These are phyloP conservation scores for Coemansia sp. DNA, from an alignment of 192 early-diverging fungal species.

Conservation along the genomic window DNA sequence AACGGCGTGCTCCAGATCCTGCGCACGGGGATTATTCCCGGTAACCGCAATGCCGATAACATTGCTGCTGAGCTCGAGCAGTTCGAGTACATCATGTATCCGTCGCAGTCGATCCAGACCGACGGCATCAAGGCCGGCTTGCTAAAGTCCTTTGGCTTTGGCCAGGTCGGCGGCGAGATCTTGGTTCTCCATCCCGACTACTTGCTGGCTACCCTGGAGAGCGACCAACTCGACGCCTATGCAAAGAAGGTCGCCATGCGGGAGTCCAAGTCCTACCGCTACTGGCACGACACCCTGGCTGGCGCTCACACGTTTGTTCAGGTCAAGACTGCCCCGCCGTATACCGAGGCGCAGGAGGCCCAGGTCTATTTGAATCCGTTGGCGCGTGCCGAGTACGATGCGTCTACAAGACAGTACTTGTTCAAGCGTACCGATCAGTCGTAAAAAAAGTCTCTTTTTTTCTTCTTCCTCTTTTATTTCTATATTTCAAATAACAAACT, in stretches of 20 bases:
- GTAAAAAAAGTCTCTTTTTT: constrained; percentile 1
- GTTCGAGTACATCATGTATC: constrained; percentile 83
- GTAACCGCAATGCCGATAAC: constrained; percentile 81
- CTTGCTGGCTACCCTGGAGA: constrained; percentile 51
- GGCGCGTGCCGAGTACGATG: constrained; percentile 53
- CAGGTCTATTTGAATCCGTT: constrained; percentile 25
- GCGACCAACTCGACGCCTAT: constrained; percentile 20
- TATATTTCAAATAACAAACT: background rate
- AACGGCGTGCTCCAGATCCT: constrained; percentile 89
- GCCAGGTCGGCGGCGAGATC: constrained; percentile 75
- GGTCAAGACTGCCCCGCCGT: constrained; percentile 35
- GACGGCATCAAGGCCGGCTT: constrained; percentile 66
- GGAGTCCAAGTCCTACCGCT: constrained; percentile 23
- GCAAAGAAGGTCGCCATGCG: background rate
- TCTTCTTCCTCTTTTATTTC: constrained; percentile 4
- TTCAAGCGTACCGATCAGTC: constrained; percentile 47
- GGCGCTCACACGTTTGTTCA: constrained; percentile 34
- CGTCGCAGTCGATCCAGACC: constrained; percentile 64
- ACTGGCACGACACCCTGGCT: constrained; percentile 39
- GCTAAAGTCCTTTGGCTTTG: constrained; percentile 76
- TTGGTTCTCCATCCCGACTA: constrained; percentile 73
- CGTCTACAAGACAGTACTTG: constrained; percentile 55
- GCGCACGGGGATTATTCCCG: constrained; percentile 85
- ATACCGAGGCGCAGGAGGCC: constrained; percentile 19
- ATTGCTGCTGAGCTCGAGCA: constrained; percentile 63